Evolutionary conservation across 306 rosid species (phyloP).

Genomic region (Betula pendula): DNA sequence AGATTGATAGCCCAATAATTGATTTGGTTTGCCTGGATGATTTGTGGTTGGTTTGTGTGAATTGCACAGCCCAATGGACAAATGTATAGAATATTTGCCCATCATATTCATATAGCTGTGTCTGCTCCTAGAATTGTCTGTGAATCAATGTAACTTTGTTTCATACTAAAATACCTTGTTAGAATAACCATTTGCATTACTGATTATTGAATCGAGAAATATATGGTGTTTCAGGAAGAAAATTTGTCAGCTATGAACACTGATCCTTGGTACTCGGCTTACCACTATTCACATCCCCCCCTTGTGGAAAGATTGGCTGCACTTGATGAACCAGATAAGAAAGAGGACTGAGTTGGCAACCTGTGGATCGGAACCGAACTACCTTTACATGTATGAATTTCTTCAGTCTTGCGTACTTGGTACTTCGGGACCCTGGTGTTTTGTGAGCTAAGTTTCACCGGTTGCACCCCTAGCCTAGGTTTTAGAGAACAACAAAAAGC

Average conservation of each 20-base stretch:
- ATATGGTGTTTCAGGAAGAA: conserved; percentile 65
- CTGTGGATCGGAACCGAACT: conserved; percentile 27
- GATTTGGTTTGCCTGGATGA: neutral
- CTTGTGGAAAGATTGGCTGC: conserved; percentile 91
- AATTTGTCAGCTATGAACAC: conserved; percentile 96
- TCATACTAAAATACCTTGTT: neutral
- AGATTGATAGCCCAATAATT: neutral
- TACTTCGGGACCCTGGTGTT: neutral
- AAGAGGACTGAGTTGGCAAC: conserved; percentile 50
- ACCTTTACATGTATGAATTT: conserved; percentile 14
- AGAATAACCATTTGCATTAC: neutral
- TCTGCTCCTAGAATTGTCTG: neutral
- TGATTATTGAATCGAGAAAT: conserved; percentile 13
- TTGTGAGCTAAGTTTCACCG: neutral
- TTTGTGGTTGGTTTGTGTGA: neutral
- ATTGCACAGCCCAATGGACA: neutral
- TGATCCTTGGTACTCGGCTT: conserved; percentile 98
- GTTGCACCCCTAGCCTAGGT: neutral
- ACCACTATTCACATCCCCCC: conserved; percentile 97
- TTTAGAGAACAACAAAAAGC: neutral
- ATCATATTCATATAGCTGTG: no score
- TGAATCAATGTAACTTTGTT: neutral
- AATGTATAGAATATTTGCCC: neutral
- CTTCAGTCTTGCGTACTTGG: neutral
- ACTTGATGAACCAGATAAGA: conserved; percentile 61